Evolutionary conservation across 202 grass and related monocot genomes (phyloP).

Genomic region (Zizania palustris): DNA sequence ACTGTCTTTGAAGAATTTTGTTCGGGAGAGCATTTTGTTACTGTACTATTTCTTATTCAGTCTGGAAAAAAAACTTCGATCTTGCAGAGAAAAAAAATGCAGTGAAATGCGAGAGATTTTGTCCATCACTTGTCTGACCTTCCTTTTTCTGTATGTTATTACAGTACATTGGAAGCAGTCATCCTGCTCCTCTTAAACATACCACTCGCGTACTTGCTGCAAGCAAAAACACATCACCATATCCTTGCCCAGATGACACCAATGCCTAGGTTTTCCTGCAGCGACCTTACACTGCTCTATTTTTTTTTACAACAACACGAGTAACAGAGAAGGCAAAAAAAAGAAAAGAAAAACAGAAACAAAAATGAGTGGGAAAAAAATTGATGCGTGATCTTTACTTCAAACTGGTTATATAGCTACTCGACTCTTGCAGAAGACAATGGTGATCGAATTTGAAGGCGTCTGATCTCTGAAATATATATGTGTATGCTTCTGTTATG

Average conservation of each 20-base stretch:
- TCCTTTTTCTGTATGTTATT: constrained; percentile 51
- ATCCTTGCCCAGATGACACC: constrained; percentile 32
- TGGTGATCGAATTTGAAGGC: not conserved
- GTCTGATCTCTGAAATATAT: constrained; percentile 5
- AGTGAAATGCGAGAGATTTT: constrained; percentile 23
- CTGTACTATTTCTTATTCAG: not conserved
- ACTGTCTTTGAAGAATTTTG: too few relatives aligned
- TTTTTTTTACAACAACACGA: constrained; percentile 50
- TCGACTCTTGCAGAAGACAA: constrained; percentile 43
- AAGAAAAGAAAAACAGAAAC: constrained; percentile 1
- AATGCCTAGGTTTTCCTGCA: constrained; percentile 42
- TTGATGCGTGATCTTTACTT: constrained; percentile 48
- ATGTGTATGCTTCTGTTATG: constrained; percentile 46
- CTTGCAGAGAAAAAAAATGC: not conserved
- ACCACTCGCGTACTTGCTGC: constrained; percentile 48
- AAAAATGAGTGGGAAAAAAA: constrained; percentile 22
- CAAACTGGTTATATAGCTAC: constrained; percentile 49
- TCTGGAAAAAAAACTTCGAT: not conserved
- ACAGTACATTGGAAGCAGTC: constrained; percentile 44
- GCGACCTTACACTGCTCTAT: constrained; percentile 55
- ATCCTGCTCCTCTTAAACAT: constrained; percentile 37
- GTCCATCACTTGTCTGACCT: constrained; percentile 46
- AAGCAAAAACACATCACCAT: constrained; percentile 42
- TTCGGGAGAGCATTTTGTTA: not conserved
- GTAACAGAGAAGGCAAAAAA: constrained; percentile 41